Conservation (phyloP, 345 rosid genomes). For the Psidium friedrichsthalianum region DNA sequence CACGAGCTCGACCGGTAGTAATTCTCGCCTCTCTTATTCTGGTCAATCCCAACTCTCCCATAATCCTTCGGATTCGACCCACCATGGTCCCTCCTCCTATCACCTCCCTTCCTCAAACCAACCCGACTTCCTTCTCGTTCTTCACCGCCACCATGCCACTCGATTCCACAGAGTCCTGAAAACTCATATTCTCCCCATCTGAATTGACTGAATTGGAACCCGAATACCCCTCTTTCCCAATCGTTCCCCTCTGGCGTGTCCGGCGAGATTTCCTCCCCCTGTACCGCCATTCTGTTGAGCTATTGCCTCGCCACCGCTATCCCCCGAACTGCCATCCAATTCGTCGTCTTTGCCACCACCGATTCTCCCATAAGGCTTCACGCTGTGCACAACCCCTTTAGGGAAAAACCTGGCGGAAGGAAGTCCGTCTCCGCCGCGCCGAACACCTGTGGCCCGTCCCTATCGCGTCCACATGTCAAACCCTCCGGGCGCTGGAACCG, state of each 20-base stretch:
- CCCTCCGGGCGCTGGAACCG: slow-evolving; percentile 88
- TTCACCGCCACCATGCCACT: neutral
- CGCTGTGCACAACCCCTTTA: slow-evolving; percentile 73
- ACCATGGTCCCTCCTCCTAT: neutral
- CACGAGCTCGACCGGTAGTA: neutral
- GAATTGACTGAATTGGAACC: neutral
- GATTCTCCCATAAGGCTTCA: slow-evolving; percentile 42
- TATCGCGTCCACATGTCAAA: slow-evolving; percentile 72
- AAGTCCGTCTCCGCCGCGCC: slow-evolving; percentile 35
- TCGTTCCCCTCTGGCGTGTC: neutral
- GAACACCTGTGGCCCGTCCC: slow-evolving; percentile 64
- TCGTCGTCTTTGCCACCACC: slow-evolving; percentile 2
- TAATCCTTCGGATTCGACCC: neutral
- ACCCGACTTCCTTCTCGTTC: neutral
- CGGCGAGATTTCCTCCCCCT: neutral
- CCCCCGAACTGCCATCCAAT: neutral
- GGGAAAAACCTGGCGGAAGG: slow-evolving; percentile 88
- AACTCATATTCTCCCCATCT: neutral
- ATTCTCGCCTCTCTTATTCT: slow-evolving; percentile 13
- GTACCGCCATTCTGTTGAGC: neutral
- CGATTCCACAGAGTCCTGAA: neutral
- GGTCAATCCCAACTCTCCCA: slow-evolving; percentile 1
- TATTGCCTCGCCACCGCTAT: neutral
- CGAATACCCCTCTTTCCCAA: neutral
- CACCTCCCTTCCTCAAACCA: neutral